Evolutionary conservation across 2,329 filamentous ascomycete genomes (phyloP), one percentile per base, ranked within the genome.

Genomic region (Penicillium sp.): DNA sequence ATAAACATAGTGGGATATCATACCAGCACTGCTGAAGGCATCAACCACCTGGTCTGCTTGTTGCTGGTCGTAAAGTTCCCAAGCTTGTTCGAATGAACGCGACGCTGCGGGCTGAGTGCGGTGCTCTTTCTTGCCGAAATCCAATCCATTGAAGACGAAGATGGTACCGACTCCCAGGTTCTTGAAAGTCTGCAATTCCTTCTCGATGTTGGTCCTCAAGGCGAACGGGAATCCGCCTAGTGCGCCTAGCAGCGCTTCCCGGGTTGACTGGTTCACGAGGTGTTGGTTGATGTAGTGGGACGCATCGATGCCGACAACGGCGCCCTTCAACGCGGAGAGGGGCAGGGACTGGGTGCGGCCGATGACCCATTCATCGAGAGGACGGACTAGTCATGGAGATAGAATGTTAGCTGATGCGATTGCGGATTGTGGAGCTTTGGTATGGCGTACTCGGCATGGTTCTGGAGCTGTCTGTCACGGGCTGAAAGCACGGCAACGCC

Each of bases 71-170:
- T 99, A 99, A 47, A 95, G 78, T 3, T 85, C 84, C 93, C 94
- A 99, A 4, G 93, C 94, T 57, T 88, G 80, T 64, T 90, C 84
- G 51, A 91, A 91, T 64, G 88, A 87, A 49, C 83, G 83, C 27
- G 85, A 85, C 46, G 85, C 84, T 64, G 86, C 83, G 54, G 89
- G 81, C 25, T 86, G 80, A 60, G 82, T 80, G 12, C 79, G 77
- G 47, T 90, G 86, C 68, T 93, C 88, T 69, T 90, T 89, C 57
- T 89, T 89, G 40, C 87, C 86, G 60, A 92, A 84, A 40, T 91
- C 86, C 68, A 96, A 85, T 37, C 94, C 94, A 73, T 93, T 90
- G 76, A 99, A 99, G 51, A 99, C 83, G 74, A 99, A 97, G 62
- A 95, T 80, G 2, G 90, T 90, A n/a, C 81, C 85, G 52, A 96